These are phyloP conservation scores for Penicillium verrucosum DNA, from an alignment of 2,329 filamentous ascomycete species.

Conservation along the genomic window DNA sequence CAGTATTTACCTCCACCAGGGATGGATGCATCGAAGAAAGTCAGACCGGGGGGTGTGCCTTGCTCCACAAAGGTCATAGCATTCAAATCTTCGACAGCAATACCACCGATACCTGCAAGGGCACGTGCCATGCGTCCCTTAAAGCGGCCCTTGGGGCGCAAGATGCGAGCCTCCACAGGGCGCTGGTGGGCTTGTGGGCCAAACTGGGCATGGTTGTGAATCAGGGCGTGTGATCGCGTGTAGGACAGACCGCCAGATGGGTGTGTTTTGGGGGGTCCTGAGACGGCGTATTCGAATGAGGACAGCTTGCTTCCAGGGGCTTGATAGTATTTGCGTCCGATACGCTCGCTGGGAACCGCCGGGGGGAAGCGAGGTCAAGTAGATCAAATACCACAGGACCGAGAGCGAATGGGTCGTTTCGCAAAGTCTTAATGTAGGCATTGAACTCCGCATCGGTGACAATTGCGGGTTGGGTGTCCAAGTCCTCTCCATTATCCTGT, in stretches of 20 bases:
- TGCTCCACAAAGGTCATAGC: conserved; percentile 33
- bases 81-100: conserved; percentile 40
- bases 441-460: conserved; percentile 47
- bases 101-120: conserved; percentile 42
- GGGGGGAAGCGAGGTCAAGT: conserved; percentile 53
- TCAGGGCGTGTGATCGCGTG: conserved; percentile 52
- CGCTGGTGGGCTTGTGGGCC: conserved; percentile 55
- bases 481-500: conserved; percentile 41
- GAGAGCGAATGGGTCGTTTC: conserved; percentile 45
- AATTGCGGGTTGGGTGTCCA: conserved; percentile 27
- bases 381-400: conserved; percentile 54
- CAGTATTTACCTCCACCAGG: conserved; percentile 53
- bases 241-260: conserved; percentile 64
- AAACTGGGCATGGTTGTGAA: conserved; percentile 59
- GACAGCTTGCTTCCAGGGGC: conserved; percentile 35
- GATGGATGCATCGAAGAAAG: conserved; percentile 43
- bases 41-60: conserved; percentile 42
- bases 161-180: conserved; percentile 57
- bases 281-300: conserved; percentile 43
- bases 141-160: conserved; percentile 46
- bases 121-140: conserved; percentile 34
- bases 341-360: conserved; percentile 35
- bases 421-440: conserved; percentile 45
- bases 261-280: conserved; percentile 59
- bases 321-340: conserved; percentile 35